phyloP scores from a whole-genome alignment of 2,329 filamentous ascomycete species.

The Didymellaceae sp. region DNA sequence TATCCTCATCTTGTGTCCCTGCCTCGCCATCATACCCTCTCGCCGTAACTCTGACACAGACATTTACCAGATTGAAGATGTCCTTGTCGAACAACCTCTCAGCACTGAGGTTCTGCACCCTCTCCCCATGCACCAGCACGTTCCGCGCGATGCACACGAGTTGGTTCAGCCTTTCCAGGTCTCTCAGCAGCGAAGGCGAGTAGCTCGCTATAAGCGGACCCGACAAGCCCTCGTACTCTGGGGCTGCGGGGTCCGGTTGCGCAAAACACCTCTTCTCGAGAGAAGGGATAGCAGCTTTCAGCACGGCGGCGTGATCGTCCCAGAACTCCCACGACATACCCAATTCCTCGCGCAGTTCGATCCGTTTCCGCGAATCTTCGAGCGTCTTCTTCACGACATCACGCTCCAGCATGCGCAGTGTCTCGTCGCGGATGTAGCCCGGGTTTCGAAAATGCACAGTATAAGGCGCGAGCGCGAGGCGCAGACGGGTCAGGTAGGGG shows the following conservation, averaged over 20 bases:
- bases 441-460: conserved; percentile 66
- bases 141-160: conserved; percentile 68
- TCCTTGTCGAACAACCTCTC: conserved; percentile 66
- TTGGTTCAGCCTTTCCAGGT: conserved; percentile 68
- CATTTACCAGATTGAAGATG: conserved; percentile 66
- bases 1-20: conserved; percentile 66
- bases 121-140: conserved; percentile 65
- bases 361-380: conserved; percentile 63
- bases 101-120: conserved; percentile 68
- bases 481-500: conserved; percentile 53
- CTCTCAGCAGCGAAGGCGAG: conserved; percentile 64
- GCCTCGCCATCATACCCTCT: conserved; percentile 70
- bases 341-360: conserved; percentile 63
- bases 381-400: conserved; percentile 65
- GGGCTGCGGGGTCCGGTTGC: conserved; percentile 62
- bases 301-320: conserved; percentile 63
- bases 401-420: conserved; percentile 62
- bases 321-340: conserved; percentile 64
- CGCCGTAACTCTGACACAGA: conserved; percentile 69
- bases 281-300: conserved; percentile 66
- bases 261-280: conserved; percentile 68
- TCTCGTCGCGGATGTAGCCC: conserved; percentile 65
- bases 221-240: conserved; percentile 64
- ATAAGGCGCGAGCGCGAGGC: conserved; percentile 56
- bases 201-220: conserved; percentile 67